Evolutionary conservation across 345 rosid species (phyloP), one percentile per base, ranked within the genome.

Genomic region (Eucalyptus cloeziana): DNA sequence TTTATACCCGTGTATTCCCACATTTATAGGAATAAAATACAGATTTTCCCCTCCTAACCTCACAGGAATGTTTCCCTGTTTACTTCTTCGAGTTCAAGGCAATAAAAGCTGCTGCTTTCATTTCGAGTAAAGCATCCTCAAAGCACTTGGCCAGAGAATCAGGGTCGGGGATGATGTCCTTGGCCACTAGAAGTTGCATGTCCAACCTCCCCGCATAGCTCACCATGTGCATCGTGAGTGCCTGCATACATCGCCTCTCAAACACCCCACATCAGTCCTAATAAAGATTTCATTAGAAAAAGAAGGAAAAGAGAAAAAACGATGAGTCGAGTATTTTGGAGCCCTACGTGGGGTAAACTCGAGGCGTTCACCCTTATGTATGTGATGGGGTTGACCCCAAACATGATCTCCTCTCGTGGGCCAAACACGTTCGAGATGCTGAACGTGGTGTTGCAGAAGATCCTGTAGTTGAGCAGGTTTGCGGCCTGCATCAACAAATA

Each of bases 121-220:
- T 94, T 88, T 94, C 94, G 85, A 87, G 86, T 91, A 96, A 90
- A 13, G 94, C 92, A 67, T 94, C 94, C 90, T 95, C 93, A 15
- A 94, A 94, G 91, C 96, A 94, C 87, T 92, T 93, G 14, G 94
- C 96, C 40, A 95, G 92, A 88, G 93, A 91, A 87, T 92, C 96
- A 4, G 96, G 96, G 81, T 94, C 96, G 19, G 94, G 96, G 51
- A 96, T 93, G 7, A 96, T 92, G 86, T 95, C 95, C 91, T 93
- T 94, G 47, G 96, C 96, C 83, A 91, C 97, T 88, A 95, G 56
- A 47, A 96, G 79, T 85, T 94, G 98, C 93, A 96, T 87, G 24
- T 95, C 95, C n/a, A 94, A 95, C 89, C 89, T 91, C 9, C 94
- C 95, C 15, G 94, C 94, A 86, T 95, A 96, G 92, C 95, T 96